phyloP scores from a whole-genome alignment of 768 basidiomycete genomes.

The Auricularia sp. region DNA sequence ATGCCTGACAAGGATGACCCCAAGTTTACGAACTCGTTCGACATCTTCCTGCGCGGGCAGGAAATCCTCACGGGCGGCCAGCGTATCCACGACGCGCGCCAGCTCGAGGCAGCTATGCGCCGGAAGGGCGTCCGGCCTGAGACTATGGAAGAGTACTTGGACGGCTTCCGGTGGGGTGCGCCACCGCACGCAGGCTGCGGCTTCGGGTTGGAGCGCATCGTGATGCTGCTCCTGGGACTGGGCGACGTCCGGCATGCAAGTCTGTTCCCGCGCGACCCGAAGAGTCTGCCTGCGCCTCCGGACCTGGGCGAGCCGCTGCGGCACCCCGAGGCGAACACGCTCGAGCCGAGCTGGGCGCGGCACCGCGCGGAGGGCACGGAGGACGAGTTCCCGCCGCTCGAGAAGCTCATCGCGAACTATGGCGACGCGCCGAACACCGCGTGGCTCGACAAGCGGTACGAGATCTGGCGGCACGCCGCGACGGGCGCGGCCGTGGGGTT shows the following conservation, averaged over 20 bases:
- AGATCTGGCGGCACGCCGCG: constrained; percentile 39
- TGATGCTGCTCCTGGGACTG: constrained; percentile 42
- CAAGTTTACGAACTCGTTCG: constrained; percentile 41
- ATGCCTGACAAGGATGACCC: constrained; percentile 40
- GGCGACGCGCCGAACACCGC: constrained; percentile 62
- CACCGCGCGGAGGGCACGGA: neutral
- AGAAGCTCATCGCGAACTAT: constrained; percentile 50
- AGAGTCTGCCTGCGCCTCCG: constrained; percentile 3
- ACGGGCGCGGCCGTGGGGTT: constrained; percentile 57
- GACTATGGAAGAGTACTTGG: constrained; percentile 37
- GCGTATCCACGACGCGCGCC: constrained; percentile 37
- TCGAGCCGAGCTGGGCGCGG: neutral
- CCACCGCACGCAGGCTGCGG: constrained; percentile 45
- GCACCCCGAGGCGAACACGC: constrained; percentile 1
- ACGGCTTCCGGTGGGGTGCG: constrained; percentile 39
- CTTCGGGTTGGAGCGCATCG: constrained; percentile 39
- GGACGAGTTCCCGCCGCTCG: constrained; percentile 22
- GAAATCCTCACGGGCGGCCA: constrained; percentile 48
- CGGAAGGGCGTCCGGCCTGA: constrained; percentile 30
- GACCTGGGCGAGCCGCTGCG: neutral
- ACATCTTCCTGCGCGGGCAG: constrained; percentile 48
- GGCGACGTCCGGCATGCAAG: constrained; percentile 34
- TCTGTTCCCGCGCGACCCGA: constrained; percentile 41
- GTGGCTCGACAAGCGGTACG: constrained; percentile 51
- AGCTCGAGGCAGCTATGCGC: constrained; percentile 32